phyloP scores from a whole-genome alignment of 305 asterid genomes.

The Fraxinus angustifolia region DNA sequence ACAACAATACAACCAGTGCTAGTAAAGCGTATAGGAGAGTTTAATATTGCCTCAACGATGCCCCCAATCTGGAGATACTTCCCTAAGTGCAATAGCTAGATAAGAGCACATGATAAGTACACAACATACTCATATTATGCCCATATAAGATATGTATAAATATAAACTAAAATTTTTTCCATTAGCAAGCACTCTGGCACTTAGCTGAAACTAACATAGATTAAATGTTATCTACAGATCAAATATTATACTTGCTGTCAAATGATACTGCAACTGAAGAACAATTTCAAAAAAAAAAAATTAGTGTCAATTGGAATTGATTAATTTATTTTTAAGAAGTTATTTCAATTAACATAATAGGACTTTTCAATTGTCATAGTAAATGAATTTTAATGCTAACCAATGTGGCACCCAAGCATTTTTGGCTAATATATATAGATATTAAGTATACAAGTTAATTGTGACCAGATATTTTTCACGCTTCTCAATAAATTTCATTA shows the following conservation, averaged over 20 bases:
- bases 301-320: not conserved
- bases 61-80: not conserved
- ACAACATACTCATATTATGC: not conserved
- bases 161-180: not conserved
- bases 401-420: not conserved
- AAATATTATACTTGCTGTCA: not conserved
- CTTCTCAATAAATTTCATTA: not conserved
- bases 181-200: not conserved
- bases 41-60: not conserved
- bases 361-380: not conserved
- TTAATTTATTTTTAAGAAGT: not conserved
- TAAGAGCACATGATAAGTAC: not conserved
- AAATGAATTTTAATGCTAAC: not conserved
- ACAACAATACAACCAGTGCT: not conserved
- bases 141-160: not conserved
- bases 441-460: not conserved
- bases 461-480: not conserved
- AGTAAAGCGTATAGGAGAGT: not conserved
- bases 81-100: not conserved
- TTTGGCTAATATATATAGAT: not conserved
- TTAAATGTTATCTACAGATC: not conserved
- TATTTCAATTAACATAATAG: not conserved
- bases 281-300: not conserved
- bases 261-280: not conserved
- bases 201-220: not conserved